phyloP scores from a whole-genome alignment of 192 early-diverging fungal species.

The Coemansia interrupta region DNA sequence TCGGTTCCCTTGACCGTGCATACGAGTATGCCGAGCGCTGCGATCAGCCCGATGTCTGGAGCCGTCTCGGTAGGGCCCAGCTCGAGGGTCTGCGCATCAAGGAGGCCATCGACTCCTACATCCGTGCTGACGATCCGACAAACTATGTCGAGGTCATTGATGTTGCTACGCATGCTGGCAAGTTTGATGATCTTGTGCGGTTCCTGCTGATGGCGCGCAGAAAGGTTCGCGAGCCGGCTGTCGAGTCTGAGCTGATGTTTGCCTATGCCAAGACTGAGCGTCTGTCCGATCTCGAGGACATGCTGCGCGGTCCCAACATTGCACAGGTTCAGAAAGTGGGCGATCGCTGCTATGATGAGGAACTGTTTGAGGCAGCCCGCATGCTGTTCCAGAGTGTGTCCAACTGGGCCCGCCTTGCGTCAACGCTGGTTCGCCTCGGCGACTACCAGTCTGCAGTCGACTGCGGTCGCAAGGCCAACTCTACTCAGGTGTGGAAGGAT shows the following conservation, averaged over 20 bases:
- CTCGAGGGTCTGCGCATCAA: slow-evolving; percentile 84
- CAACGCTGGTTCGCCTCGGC: slow-evolving; percentile 91
- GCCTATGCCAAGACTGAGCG: slow-evolving; percentile 94
- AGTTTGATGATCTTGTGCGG: slow-evolving; percentile 92
- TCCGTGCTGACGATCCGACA: slow-evolving; percentile 87
- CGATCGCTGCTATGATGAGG: slow-evolving; percentile 91
- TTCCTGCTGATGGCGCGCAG: slow-evolving; percentile 95
- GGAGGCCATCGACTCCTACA: slow-evolving; percentile 96
- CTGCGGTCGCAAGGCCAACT: slow-evolving; percentile 97
- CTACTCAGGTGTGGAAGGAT: slow-evolving; percentile 99
- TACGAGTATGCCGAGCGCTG: slow-evolving; percentile 92
- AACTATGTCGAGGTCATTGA: slow-evolving; percentile 88
- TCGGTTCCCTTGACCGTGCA: slow-evolving; percentile 91
- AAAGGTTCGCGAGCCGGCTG: slow-evolving; percentile 88
- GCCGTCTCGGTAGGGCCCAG: slow-evolving; percentile 91
- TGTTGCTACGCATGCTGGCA: slow-evolving; percentile 74
- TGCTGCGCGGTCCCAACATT: slow-evolving; percentile 89
- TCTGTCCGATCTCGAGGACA: slow-evolving; percentile 88
- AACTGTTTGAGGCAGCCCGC: slow-evolving; percentile 90
- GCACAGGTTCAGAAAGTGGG: slow-evolving; percentile 90
- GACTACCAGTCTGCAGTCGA: slow-evolving; percentile 98
- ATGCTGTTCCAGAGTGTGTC: slow-evolving; percentile 93
- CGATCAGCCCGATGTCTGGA: slow-evolving; percentile 92
- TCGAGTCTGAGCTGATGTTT: slow-evolving; percentile 94
- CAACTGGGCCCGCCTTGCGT: slow-evolving; percentile 94